Percentiles rank a stretch among this genome's conserved stretches.
Evolutionary conservation across 2,329 filamentous ascomycete genomes (phyloP).

Genomic region (Colletotrichum sp.): DNA sequence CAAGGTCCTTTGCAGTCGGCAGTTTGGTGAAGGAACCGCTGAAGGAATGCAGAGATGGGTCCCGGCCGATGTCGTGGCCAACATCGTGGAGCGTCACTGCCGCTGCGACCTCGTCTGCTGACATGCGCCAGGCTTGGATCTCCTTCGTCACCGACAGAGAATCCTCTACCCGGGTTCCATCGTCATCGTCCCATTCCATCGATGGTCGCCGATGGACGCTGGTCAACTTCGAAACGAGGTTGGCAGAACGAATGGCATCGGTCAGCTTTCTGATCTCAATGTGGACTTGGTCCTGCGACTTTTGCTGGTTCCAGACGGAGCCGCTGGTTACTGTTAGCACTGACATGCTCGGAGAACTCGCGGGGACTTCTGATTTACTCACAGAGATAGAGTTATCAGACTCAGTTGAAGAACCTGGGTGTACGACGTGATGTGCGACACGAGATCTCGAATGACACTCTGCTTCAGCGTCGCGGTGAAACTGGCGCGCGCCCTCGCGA

Average conservation of each 20-base stretch:
- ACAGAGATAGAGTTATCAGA: slow-evolving; percentile 30
- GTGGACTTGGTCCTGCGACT: slow-evolving; percentile 30
- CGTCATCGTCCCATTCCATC: slow-evolving; percentile 15
- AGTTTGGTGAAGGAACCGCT: not conserved
- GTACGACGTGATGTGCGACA: slow-evolving; percentile 28
- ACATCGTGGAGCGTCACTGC: slow-evolving; percentile 26
- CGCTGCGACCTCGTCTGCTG: slow-evolving; percentile 30
- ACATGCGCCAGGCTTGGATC: slow-evolving; percentile 29
- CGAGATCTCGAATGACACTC: slow-evolving; percentile 25
- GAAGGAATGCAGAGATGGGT: not conserved
- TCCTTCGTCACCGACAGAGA: slow-evolving; percentile 21
- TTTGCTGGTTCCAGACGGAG: slow-evolving; percentile 25
- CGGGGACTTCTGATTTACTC: not conserved
- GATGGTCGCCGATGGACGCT: not conserved
- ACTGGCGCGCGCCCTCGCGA: slow-evolving; percentile 24
- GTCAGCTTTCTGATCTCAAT: slow-evolving; percentile 28
- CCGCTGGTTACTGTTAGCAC: slow-evolving; percentile 12
- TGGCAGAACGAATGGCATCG: slow-evolving; percentile 24
- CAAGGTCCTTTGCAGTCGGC: not conserved
- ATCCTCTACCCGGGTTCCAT: slow-evolving; percentile 9
- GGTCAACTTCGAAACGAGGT: slow-evolving; percentile 15
- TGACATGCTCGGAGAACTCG: not conserved
- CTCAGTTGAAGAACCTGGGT: slow-evolving; percentile 31
- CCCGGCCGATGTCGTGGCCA: slow-evolving; percentile 3
- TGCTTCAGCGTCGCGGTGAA: slow-evolving; percentile 26